Conservation (phyloP, 768 basidiomycete species). For the Coprinellus micaceus region DNA sequence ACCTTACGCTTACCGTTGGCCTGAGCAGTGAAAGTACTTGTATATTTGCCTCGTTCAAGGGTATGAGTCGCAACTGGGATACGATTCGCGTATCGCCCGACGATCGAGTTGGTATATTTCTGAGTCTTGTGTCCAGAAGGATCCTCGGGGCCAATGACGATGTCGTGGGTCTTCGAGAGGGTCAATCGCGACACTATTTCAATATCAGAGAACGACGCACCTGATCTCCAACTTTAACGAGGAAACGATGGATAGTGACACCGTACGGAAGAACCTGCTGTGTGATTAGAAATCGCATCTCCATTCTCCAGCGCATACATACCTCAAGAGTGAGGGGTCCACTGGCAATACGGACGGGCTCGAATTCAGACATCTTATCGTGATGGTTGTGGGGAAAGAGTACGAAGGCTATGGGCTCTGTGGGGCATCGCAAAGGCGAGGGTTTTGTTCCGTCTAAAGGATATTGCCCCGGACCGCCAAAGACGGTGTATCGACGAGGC, state of each 20-base stretch:
- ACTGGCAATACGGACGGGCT: conserved; percentile 51
- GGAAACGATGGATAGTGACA: conserved; percentile 63
- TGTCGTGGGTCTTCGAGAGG: conserved; percentile 59
- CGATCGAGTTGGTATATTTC: conserved; percentile 70
- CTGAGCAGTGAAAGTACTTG: conserved; percentile 42
- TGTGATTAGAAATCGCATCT: conserved; percentile 3
- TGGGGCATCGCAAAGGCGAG: not conserved
- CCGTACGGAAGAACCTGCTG: conserved; percentile 61
- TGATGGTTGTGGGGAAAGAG: conserved; percentile 5
- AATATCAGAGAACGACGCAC: conserved; percentile 31
- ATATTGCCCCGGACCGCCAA: not conserved
- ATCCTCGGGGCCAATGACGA: conserved; percentile 69
- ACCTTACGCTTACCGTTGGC: conserved; percentile 34
- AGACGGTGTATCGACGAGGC: not conserved
- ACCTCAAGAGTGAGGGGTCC: conserved; percentile 66
- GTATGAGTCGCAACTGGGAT: conserved; percentile 56
- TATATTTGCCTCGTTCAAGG: conserved; percentile 51
- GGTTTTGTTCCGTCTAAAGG: conserved; percentile 1
- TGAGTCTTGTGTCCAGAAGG: conserved; percentile 54
- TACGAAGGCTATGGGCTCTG: not conserved
- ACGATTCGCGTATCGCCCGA: conserved; percentile 72
- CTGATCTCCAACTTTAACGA: conserved; percentile 62
- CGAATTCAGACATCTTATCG: conserved; percentile 41
- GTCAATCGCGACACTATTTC: conserved; percentile 6
- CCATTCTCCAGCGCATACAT: conserved; percentile 5